Evolutionary conservation across 257 asterid genomes (phyloP).

Genomic region (Solanum bukasovii): DNA sequence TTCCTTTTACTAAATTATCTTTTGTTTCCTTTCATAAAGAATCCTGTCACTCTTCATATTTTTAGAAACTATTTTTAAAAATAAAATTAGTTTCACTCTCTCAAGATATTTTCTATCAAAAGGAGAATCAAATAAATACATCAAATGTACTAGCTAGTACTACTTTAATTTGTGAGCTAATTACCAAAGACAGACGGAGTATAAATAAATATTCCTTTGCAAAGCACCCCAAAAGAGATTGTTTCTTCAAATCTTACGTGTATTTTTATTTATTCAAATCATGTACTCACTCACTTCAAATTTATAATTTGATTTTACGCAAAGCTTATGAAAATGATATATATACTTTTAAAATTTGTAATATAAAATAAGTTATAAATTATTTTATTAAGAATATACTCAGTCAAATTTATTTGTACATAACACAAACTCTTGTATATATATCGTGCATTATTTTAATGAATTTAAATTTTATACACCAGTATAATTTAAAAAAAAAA

Average conservation of each 20-base stretch:
- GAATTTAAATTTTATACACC: neutral
- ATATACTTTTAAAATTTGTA: too few species aligned
- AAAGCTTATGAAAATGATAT: too few species aligned
- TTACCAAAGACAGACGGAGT: neutral
- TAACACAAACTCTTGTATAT: neutral
- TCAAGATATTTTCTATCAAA: neutral
- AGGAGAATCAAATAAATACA: neutral
- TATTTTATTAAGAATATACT: neutral
- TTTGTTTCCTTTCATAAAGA: constrained; percentile 4
- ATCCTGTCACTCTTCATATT: neutral
- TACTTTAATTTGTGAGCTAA: neutral
- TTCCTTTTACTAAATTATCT: constrained; percentile 19
- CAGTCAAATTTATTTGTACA: neutral
- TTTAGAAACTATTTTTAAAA: neutral
- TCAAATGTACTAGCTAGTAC: neutral
- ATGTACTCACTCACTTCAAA: neutral
- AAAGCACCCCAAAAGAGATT: neutral
- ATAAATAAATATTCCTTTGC: neutral
- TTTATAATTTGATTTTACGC: too few species aligned
- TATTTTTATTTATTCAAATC: neutral
- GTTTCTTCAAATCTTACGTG: neutral
- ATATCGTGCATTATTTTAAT: neutral
- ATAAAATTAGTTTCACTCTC: neutral
- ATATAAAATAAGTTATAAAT: too few species aligned
- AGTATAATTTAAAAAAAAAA: neutral